phyloP scores from a whole-genome alignment of 2,329 filamentous ascomycete genomes.

The Myriangium duriaei region DNA sequence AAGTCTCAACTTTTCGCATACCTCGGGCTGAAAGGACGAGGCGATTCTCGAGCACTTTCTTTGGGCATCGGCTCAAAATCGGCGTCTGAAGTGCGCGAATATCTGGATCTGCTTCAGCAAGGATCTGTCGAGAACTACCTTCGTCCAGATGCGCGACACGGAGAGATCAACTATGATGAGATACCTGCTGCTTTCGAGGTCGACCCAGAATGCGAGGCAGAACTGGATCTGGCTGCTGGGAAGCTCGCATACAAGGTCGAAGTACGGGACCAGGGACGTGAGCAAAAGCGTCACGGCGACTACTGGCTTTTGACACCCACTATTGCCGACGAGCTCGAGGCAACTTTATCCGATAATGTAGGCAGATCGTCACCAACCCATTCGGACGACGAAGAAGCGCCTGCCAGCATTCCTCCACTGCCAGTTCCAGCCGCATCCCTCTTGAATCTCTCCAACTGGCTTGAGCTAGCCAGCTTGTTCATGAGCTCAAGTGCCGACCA shows the following conservation, averaged over 20 bases:
- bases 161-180: constrained; percentile 31
- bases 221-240: constrained; percentile 58
- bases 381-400: not conserved
- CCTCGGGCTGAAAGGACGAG: constrained; percentile 50
- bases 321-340: constrained; percentile 24
- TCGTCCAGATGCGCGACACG: constrained; percentile 14
- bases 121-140: constrained; percentile 31
- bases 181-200: constrained; percentile 64
- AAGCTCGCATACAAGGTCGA: constrained; percentile 53
- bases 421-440: constrained; percentile 41
- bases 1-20: constrained; percentile 58
- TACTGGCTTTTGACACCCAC: constrained; percentile 51
- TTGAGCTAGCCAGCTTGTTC: constrained; percentile 55
- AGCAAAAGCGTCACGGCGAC: constrained; percentile 48
- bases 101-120: constrained; percentile 50
- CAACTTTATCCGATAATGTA: not conserved
- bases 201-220: constrained; percentile 48
- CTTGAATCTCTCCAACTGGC: constrained; percentile 48
- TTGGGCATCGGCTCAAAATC: constrained; percentile 56
- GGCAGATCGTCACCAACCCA: not conserved
- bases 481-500: constrained; percentile 53
- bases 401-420: not conserved
- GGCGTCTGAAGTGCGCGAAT: constrained; percentile 58
- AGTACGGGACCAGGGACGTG: constrained; percentile 45
- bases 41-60: constrained; percentile 51